Conservation (phyloP, 306 rosid species). For the Castanopsis chinensis region DNA sequence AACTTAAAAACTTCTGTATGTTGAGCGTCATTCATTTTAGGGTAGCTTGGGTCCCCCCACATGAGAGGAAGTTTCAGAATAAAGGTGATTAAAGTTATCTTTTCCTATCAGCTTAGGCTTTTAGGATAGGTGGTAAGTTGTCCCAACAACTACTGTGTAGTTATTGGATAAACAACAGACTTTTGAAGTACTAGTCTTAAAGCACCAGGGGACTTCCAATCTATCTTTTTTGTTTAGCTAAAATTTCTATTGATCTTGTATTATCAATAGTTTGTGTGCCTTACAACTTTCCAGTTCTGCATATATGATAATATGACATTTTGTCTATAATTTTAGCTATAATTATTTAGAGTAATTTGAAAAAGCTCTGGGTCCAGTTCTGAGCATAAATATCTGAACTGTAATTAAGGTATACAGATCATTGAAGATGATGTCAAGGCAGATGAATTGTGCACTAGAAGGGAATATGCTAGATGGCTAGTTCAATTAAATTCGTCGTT, state of each 20-base stretch:
- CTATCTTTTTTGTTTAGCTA: neutral
- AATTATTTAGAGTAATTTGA: neutral
- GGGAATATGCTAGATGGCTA: conserved; percentile 93
- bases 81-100: neutral
- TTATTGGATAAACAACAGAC: neutral
- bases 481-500: conserved; percentile 55
- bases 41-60: neutral
- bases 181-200: neutral
- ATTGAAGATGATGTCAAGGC: conserved; percentile 74
- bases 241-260: neutral
- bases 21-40: neutral
- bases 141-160: neutral
- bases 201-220: neutral
- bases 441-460: conserved; percentile 80
- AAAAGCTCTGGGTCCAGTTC: conserved; percentile 27
- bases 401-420: conserved; percentile 64
- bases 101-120: neutral
- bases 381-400: conserved; percentile 35
- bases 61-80: neutral
- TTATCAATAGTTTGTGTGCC: neutral
- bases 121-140: neutral
- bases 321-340: neutral
- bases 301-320: neutral
- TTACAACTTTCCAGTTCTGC: neutral
- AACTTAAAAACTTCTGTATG: neutral